Conservation (phyloP, 2,329 filamentous ascomycete genomes). For the Rasamsonia emersonii region DNA sequence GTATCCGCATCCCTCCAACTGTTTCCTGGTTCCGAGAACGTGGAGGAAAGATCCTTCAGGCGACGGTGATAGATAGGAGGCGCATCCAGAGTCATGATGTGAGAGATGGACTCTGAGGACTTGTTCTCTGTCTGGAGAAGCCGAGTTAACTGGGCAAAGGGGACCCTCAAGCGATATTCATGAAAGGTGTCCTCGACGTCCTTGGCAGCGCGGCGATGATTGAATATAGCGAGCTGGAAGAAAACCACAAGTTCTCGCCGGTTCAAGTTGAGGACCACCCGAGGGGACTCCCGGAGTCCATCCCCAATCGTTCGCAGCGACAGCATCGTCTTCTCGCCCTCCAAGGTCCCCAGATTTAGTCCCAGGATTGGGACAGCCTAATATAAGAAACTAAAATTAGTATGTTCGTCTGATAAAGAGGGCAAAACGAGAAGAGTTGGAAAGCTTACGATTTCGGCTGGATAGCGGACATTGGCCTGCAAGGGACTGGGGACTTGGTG, state of each 20-base stretch:
- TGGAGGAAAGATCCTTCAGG: slow-evolving; percentile 23
- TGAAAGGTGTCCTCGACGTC: slow-evolving; percentile 7
- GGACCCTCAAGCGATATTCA: slow-evolving; percentile 36
- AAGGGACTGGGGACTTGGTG: slow-evolving; percentile 26
- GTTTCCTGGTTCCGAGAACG: slow-evolving; percentile 33
- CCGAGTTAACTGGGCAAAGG: slow-evolving; percentile 35
- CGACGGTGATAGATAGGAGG: slow-evolving; percentile 40
- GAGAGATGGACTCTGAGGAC: slow-evolving; percentile 14
- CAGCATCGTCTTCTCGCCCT: slow-evolving; percentile 49
- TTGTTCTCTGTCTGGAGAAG: slow-evolving; percentile 25
- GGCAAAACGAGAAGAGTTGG: no score
- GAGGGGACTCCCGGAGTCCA: slow-evolving; percentile 14
- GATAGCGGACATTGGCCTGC: slow-evolving; percentile 22
- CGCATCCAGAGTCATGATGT: slow-evolving; percentile 33
- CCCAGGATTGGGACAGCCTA: slow-evolving; percentile 37
- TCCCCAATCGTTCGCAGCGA: slow-evolving; percentile 43
- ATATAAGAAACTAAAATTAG: neutral
- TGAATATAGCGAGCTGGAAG: slow-evolving; percentile 31
- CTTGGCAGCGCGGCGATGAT: slow-evolving; percentile 6
- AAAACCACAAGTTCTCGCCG: slow-evolving; percentile 37
- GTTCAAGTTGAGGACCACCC: slow-evolving; percentile 35
- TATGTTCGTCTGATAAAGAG: no score
- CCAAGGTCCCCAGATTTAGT: slow-evolving; percentile 56
- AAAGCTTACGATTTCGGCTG: slow-evolving; percentile 26
- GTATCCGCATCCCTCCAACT: slow-evolving; percentile 49